Evolutionary conservation across 2,329 filamentous ascomycete species (phyloP), one percentile per base, ranked within the genome.

Genomic region (Remersonia thermophila): DNA sequence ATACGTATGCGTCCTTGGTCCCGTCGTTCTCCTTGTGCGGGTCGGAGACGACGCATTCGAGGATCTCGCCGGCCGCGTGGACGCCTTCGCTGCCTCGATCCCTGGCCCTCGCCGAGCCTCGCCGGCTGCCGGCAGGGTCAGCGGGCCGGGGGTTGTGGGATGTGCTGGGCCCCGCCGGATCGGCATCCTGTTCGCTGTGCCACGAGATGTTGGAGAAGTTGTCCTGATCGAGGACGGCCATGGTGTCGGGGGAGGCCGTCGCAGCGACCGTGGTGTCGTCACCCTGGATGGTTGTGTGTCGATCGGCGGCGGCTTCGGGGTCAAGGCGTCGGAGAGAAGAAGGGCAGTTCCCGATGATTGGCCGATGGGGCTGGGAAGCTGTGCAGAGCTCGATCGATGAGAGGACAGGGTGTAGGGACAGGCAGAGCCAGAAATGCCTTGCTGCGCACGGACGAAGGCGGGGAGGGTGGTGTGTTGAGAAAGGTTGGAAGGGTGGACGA

Each of bases 1-100:
- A 96, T 40, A 96, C 81, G 62, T 93, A 98, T 36, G 85, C 82
- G 60, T 95, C 91, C 60, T 95, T 95, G 40, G 87, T 93, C 32
- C 91, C 89, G 53, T 95, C 85, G 53, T 89, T 91, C 66, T 96
- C 91, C 61, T 95, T 96, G 59, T 89, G 73, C 14, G 91, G 86
- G 40, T 79, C 73, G 37, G 77, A 75, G 13, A 98, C 89, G 13
- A 66, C 76, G 56, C 87, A 95, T 54, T 93, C 82, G 30, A 98
- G 70, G 38, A 74, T 71, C 47, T 93, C 89, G 27, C 68, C 71
- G 30, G 68, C 70, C 36, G 82, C 65, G 31, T 75, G 75, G 64
- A 58, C 47, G 57, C 53, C 40, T 60, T 38, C 54, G 58, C 61
- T 60, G 62, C 54, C 57, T 23, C 20, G 20, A 23, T 23, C 20